phyloP scores from a whole-genome alignment of 768 basidiomycete species.

The Mycena galericulata region DNA sequence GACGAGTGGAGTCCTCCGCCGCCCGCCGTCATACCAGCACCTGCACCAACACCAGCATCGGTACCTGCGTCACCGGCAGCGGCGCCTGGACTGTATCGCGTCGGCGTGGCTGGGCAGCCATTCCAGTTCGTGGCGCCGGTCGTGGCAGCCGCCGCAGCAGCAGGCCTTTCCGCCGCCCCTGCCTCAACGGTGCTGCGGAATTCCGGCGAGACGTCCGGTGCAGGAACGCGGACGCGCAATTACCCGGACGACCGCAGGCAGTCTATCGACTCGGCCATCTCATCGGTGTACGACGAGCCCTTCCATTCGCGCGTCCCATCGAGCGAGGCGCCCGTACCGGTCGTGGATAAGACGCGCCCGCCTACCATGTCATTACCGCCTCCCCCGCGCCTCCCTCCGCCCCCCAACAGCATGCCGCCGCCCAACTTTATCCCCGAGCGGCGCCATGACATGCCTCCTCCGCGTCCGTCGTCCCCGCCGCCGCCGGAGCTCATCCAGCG shows the following conservation, averaged over 20 bases:
- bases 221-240: slow-evolving; percentile 47
- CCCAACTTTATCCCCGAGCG: slow-evolving; percentile 83
- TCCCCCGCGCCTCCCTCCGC: slow-evolving; percentile 81
- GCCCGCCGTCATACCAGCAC: slow-evolving; percentile 44
- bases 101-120: slow-evolving; percentile 35
- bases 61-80: slow-evolving; percentile 46
- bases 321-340: slow-evolving; percentile 57
- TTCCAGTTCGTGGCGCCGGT: slow-evolving; percentile 39
- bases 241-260: slow-evolving; percentile 71
- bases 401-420: slow-evolving; percentile 77
- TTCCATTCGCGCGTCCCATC: slow-evolving; percentile 73
- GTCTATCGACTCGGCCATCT: slow-evolving; percentile 79
- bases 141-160: slow-evolving; percentile 35
- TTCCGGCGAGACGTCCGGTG: slow-evolving; percentile 60
- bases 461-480: slow-evolving; percentile 92
- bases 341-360: slow-evolving; percentile 83
- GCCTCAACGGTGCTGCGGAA: slow-evolving; percentile 62
- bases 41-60: slow-evolving; percentile 44
- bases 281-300: slow-evolving; percentile 62
- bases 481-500: slow-evolving; percentile 93
- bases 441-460: slow-evolving; percentile 77
- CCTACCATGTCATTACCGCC: slow-evolving; percentile 89
- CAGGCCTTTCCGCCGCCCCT: slow-evolving; percentile 44
- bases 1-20: slow-evolving; percentile 73
- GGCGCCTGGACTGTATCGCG: slow-evolving; percentile 31